These are phyloP conservation scores for Rhytidhysteron rufulum DNA, from an alignment of 2,329 filamentous ascomycete genomes.

Conservation along the genomic window DNA sequence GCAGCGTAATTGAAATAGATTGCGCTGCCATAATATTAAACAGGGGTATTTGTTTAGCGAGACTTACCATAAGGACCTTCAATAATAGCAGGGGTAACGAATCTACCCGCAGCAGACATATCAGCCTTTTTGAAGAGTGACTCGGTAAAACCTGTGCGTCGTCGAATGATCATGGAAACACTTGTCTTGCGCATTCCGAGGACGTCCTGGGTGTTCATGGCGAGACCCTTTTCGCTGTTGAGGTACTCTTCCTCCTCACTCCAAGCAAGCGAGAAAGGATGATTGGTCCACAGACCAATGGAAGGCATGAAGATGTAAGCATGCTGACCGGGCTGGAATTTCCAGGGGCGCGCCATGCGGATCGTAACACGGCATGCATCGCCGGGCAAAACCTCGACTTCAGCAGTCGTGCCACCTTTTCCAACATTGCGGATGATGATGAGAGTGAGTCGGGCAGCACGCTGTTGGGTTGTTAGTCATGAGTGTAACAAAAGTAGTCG, in stretches of 20 bases:
- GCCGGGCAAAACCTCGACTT: slow-evolving; percentile 72
- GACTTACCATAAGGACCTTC: slow-evolving; percentile 75
- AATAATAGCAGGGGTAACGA: slow-evolving; percentile 68
- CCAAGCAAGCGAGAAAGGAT: slow-evolving; percentile 79
- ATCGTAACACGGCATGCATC: slow-evolving; percentile 72
- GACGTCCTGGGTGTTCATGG: slow-evolving; percentile 50
- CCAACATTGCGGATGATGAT: slow-evolving; percentile 65
- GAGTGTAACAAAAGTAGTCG: neutral
- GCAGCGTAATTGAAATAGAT: no score
- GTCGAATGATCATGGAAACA: slow-evolving; percentile 80
- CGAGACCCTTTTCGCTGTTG: slow-evolving; percentile 45
- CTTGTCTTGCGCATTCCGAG: slow-evolving; percentile 50
- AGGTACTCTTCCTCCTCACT: slow-evolving; percentile 57
- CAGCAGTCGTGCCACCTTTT: slow-evolving; percentile 60
- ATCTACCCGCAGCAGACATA: slow-evolving; percentile 47
- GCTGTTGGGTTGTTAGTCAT: slow-evolving; percentile 25
- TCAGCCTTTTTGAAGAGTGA: slow-evolving; percentile 70
- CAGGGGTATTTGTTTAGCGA: no score
- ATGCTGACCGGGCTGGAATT: slow-evolving; percentile 70
- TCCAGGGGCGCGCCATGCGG: slow-evolving; percentile 72
- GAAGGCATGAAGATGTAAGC: slow-evolving; percentile 75
- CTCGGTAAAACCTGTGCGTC: slow-evolving; percentile 83
- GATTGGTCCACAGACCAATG: slow-evolving; percentile 69
- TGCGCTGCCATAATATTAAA: no score
- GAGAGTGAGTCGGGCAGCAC: slow-evolving; percentile 55